Percentiles rank a stretch among this genome's conserved stretches.
These are phyloP conservation scores for Rhodotorula sp. DNA, from an alignment of 1,284 basidiomycete species.

Conservation along the genomic window DNA sequence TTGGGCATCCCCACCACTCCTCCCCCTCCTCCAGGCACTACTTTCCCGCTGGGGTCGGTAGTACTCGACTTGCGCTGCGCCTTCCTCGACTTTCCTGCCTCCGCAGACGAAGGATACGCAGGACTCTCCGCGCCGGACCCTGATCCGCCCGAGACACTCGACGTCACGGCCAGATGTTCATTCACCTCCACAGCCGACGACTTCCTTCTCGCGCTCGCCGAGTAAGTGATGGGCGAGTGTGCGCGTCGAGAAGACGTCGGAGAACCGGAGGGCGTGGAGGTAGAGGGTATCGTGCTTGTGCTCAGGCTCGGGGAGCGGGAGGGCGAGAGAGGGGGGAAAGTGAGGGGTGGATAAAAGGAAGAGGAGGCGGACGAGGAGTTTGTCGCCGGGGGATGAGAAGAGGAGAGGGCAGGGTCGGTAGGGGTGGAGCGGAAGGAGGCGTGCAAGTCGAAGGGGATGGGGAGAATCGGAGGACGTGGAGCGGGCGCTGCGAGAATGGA, in stretches of 20 bases:
- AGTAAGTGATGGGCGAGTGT: background rate
- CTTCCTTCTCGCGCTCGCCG: background rate
- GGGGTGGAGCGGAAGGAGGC: constrained; percentile 31
- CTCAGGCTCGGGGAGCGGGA: constrained; percentile 6
- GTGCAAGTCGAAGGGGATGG: constrained; percentile 29
- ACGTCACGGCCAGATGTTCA: background rate
- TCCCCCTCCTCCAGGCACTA: no score
- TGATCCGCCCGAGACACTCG: background rate
- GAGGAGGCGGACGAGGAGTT: background rate
- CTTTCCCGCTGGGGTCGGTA: background rate
- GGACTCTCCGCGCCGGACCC: background rate
- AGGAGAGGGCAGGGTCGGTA: background rate
- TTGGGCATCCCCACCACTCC: background rate
- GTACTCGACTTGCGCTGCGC: background rate
- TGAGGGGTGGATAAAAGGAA: background rate
- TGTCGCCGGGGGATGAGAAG: background rate
- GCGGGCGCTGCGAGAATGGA: constrained; percentile 2
- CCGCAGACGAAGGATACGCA: background rate
- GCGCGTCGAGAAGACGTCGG: background rate
- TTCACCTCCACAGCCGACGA: background rate
- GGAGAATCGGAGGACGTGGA: background rate
- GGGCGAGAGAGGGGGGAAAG: constrained; percentile 10
- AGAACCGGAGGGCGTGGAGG: constrained; percentile 10
- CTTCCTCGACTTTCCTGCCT: background rate
- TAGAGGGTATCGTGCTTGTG: background rate